Percentiles rank a stretch among this genome's conserved stretches.
phyloP scores from a whole-genome alignment of 805 yeast genomes.

The Lachancea meyersii region DNA sequence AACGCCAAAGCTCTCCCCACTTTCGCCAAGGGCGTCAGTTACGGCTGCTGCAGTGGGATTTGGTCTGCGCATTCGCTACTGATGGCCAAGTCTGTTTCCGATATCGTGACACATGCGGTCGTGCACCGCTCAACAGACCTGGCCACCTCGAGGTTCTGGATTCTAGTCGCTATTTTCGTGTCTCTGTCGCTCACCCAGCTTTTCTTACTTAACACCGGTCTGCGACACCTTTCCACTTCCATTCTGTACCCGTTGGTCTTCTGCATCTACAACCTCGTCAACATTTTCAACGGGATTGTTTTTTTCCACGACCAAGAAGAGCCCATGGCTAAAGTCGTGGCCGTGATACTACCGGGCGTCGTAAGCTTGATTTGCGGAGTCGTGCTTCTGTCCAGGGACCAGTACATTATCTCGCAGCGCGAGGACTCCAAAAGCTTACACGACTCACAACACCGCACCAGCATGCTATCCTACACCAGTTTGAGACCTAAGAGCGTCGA shows the following conservation, averaged over 20 bases:
- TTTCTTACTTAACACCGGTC: slow-evolving; percentile 66
- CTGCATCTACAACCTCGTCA: slow-evolving; percentile 69
- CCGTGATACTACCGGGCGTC: slow-evolving; percentile 6
- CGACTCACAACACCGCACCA: slow-evolving; percentile 9
- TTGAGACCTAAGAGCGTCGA: slow-evolving; percentile 13
- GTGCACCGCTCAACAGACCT: slow-evolving; percentile 5
- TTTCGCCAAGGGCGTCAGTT: slow-evolving; percentile 46
- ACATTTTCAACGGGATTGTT: slow-evolving; percentile 50
- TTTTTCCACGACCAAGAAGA: slow-evolving; percentile 10
- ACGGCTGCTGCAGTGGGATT: slow-evolving; percentile 67
- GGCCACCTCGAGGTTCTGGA: slow-evolving; percentile 1
- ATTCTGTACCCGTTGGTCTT: slow-evolving; percentile 80
- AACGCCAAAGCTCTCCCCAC: slow-evolving; percentile 1
- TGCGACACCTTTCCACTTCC: slow-evolving; percentile 64
- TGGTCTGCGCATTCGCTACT: slow-evolving; percentile 80
- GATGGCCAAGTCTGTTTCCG: slow-evolving; percentile 79
- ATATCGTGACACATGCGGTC: slow-evolving; percentile 43
- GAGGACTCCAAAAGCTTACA: not conserved
- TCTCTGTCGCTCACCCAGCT: slow-evolving; percentile 65
- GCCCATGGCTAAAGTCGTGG: slow-evolving; percentile 2
- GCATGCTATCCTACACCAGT: slow-evolving; percentile 14
- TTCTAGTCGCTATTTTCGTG: slow-evolving; percentile 43
- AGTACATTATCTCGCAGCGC: slow-evolving; percentile 5
- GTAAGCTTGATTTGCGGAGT: slow-evolving; percentile 7
- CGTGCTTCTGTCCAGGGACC: slow-evolving; percentile 9